Evolutionary conservation across 2,329 filamentous ascomycete species (phyloP).

Genomic region (Diaporthe eres): DNA sequence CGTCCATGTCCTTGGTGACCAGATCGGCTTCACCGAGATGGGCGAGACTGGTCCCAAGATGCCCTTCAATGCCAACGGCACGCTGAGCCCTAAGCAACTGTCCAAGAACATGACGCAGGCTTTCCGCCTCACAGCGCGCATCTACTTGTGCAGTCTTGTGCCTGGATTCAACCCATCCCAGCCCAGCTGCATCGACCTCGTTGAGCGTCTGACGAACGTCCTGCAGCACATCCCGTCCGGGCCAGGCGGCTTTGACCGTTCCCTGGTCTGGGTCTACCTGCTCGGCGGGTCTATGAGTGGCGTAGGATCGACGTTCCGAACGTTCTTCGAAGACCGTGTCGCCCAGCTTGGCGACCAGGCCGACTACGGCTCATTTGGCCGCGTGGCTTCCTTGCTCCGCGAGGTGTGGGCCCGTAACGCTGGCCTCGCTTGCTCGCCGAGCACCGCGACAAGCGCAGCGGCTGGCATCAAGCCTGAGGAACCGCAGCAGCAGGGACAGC

Average conservation of each 20-base stretch:
- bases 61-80: constrained; percentile 77
- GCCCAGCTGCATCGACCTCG: constrained; percentile 79
- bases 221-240: constrained; percentile 88
- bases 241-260: constrained; percentile 86
- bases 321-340: constrained; percentile 82
- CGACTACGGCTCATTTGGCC: constrained; percentile 86
- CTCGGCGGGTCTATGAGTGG: constrained; percentile 86
- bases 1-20: constrained; percentile 87
- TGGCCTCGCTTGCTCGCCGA: constrained; percentile 53
- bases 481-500: constrained; percentile 50
- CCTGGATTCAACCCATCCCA: constrained; percentile 87
- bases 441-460: constrained; percentile 53
- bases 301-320: constrained; percentile 80
- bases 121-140: constrained; percentile 91
- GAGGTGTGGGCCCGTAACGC: constrained; percentile 90
- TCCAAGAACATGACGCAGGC: constrained; percentile 90
- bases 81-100: constrained; percentile 85
- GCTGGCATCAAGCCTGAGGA: constrained; percentile 50
- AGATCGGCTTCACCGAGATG: constrained; percentile 86
- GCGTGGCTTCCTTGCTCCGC: constrained; percentile 81
- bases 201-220: constrained; percentile 82
- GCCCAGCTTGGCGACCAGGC: constrained; percentile 82
- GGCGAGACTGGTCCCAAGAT: constrained; percentile 70
- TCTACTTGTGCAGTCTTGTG: constrained; percentile 96
- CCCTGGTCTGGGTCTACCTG: constrained; percentile 92